Base-by-base conservation (phyloP, 2,329 filamentous ascomycete species). In the Penicillium rolfsii region DNA sequence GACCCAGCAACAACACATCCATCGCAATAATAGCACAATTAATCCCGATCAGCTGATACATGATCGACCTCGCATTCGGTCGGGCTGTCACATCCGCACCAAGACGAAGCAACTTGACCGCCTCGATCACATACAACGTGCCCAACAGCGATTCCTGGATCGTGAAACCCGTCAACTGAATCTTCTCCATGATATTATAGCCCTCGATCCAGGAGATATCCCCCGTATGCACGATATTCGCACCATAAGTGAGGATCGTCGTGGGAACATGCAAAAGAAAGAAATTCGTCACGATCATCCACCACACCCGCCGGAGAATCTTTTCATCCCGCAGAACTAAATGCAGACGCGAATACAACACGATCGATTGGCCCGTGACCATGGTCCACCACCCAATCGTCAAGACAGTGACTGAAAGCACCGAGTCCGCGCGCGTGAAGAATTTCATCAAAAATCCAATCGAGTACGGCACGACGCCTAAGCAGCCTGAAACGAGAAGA, bases 291-390 rank as follows among this genome's bases (percentile, higher is more conserved):
- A 87, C 79, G 60, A 89, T 88, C 81, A 89, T 86, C 56, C 70
- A 78, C 0, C 87, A 75, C 0, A 86, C 81, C 11, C 78, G 76
- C 4, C 78, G 79, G 0, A 88, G 76, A 3, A 82, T 71, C 2
- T 73, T 72, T 6, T 79, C 76, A 45, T 85, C 83, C 16, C 80
- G 81, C 3, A 86, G 74, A 11, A 89, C 79, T 1, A 89, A 77
- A 68, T 88, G 85, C 0, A 89, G 79, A 6, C 87, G 81, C 0
- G 85, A 88, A 76, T 85, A 89, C 1, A 89, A 76, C 1, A 89
- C 86, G 12, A 88, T 67, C 0, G 83, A 82, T 70, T 88, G 85
- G 0, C 86, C 87, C 1, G 85, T 86, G 0, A 89, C 82, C 84
- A 88, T 87, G 2, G 76, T 67, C 71, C 82, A 84, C 83, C 86